phyloP scores from a whole-genome alignment of 257 asterid species.

The Penstemon davidsonii region DNA sequence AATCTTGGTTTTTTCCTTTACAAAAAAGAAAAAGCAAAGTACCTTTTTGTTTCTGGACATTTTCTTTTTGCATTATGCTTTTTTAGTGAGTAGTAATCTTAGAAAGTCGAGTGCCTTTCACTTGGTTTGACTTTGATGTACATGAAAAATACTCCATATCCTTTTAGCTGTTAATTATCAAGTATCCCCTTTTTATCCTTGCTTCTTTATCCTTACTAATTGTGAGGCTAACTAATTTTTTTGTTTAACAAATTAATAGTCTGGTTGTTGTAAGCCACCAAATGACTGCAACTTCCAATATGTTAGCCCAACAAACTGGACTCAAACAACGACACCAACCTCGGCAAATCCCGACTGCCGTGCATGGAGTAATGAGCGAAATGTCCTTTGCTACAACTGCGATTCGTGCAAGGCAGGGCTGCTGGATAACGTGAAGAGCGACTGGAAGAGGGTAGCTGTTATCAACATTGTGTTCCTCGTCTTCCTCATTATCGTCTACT shows the following conservation, averaged over 20 bases:
- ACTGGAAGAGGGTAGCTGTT: conserved; percentile 80
- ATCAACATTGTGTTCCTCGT: conserved; percentile 68
- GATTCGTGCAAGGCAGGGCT: conserved; percentile 89
- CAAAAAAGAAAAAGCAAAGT: background rate
- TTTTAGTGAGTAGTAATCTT: conserved; percentile 2
- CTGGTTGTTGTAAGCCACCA: conserved; percentile 98
- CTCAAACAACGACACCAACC: conserved; percentile 21
- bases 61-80: conserved; percentile 3
- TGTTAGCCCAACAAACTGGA: conserved; percentile 84
- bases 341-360: conserved; percentile 52
- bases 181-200: background rate
- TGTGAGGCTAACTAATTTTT: background rate
- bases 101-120: conserved; percentile 34
- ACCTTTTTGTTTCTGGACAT: background rate
- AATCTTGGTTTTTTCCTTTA: background rate
- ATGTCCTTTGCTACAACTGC: conserved; percentile 61
- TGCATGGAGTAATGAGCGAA: conserved; percentile 61
- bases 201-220: background rate
- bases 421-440: conserved; percentile 75
- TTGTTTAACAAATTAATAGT: conserved; percentile 38
- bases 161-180: background rate
- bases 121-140: conserved; percentile 6
- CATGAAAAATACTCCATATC: background rate
- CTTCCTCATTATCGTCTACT: conserved; percentile 77
- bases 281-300: conserved; percentile 64